Percentiles rank a stretch among this genome's conserved stretches.
These are phyloP conservation scores for Epichloe amarillans DNA, from an alignment of 2,329 filamentous ascomycete species.

Conservation along the genomic window DNA sequence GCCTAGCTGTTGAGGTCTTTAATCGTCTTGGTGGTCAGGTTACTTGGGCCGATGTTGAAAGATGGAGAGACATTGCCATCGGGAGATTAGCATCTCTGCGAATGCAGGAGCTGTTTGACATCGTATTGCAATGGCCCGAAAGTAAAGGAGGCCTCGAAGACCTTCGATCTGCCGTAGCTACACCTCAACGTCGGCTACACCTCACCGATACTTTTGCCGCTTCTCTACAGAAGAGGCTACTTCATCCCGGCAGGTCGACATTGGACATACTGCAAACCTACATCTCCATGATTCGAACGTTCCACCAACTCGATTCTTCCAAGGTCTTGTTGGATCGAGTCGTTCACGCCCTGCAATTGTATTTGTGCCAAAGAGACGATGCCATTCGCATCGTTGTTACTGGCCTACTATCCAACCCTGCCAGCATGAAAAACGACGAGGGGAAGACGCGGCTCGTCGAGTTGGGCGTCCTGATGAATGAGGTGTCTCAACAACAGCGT, in stretches of 20 bases:
- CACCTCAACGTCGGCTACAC: conserved; percentile 52
- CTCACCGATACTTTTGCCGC: conserved; percentile 57
- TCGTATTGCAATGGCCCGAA: conserved; percentile 61
- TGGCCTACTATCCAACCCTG: conserved; percentile 52
- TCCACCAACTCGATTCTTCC: conserved; percentile 62
- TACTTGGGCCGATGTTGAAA: conserved; percentile 44
- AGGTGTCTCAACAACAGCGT: conserved; percentile 40
- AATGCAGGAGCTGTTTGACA: conserved; percentile 64
- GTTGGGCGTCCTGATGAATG: conserved; percentile 52
- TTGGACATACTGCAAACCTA: conserved; percentile 65
- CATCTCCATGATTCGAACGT: conserved; percentile 65
- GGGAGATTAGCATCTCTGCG: conserved; percentile 55
- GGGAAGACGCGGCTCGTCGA: conserved; percentile 46
- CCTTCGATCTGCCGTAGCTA: conserved; percentile 55
- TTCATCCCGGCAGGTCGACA: conserved; percentile 66
- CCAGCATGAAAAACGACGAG: conserved; percentile 34
- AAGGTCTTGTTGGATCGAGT: conserved; percentile 66
- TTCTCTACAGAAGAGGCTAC: conserved; percentile 49
- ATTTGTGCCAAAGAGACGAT: conserved; percentile 63
- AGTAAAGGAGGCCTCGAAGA: conserved; percentile 63
- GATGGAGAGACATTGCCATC: conserved; percentile 59
- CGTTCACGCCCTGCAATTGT: conserved; percentile 59
- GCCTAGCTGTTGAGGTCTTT: conserved; percentile 50
- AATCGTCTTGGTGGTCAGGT: conserved; percentile 31
- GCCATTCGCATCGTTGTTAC: conserved; percentile 66